Evolutionary conservation across 139 green algal genomes (phyloP).

Genomic region (Chlamydomonas applanata): DNA sequence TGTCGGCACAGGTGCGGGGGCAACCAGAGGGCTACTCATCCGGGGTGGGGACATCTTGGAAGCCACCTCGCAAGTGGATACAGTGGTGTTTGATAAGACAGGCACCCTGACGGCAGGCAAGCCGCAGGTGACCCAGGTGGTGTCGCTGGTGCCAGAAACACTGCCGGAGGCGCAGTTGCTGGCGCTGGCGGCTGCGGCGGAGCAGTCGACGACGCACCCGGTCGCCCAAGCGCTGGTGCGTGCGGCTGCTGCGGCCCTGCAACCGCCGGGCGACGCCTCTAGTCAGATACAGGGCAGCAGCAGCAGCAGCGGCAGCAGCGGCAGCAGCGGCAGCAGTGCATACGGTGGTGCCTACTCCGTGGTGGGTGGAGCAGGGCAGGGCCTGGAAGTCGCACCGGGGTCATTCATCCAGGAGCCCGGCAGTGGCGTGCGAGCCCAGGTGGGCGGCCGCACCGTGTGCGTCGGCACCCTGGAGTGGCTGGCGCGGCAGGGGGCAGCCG

Average conservation of each 20-base stretch:
- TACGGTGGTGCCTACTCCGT: no score
- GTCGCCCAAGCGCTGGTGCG: constrained; percentile 51
- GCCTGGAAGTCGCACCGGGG: constrained; percentile 41
- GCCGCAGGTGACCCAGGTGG: constrained; percentile 57
- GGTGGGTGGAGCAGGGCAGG: no score
- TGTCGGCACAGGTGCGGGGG: constrained; percentile 79
- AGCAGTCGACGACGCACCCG: constrained; percentile 74
- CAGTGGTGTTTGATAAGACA: constrained; percentile 95
- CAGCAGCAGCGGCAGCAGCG: constrained; percentile 19
- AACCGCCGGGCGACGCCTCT: no score
- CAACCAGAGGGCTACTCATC: constrained; percentile 80
- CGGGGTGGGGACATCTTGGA: constrained; percentile 83
- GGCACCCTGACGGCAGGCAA: constrained; percentile 86
- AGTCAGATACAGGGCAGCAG: not conserved
- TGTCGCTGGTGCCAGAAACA: constrained; percentile 1
- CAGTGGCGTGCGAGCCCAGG: constrained; percentile 62
- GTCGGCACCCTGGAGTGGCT: constrained; percentile 85
- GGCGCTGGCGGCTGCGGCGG: constrained; percentile 68
- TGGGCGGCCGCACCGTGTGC: constrained; percentile 54
- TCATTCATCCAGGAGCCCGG: constrained; percentile 79
- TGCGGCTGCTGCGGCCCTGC: no score
- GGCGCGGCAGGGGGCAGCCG: constrained; percentile 28
- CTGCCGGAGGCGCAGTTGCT: constrained; percentile 45
- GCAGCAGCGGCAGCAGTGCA: not conserved
- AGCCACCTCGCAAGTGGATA: constrained; percentile 64